Evolutionary conservation across 345 rosid species (phyloP), one percentile per base, ranked within the genome.

Genomic region (Euclidium syriacum): DNA sequence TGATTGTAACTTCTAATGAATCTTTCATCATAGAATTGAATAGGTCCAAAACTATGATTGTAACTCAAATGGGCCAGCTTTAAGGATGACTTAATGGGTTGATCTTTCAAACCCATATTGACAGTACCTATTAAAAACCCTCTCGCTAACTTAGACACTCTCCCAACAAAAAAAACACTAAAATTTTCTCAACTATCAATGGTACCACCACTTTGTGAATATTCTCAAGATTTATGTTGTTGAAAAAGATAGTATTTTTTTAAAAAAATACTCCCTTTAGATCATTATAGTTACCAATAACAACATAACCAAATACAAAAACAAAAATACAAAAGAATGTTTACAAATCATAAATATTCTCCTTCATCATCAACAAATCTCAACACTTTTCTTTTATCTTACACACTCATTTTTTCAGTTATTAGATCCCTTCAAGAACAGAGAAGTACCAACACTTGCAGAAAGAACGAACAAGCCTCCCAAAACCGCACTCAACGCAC

Each of bases 381-480:
- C 49, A 46, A 46, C n/a, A 47, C 14, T 7, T 53, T 7, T 11
- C 5, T 55, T 33, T 4, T 2, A 9, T 20, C 6, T 14, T 24
- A 24, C 44, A 61, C 10, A 57, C 56, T 7, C 8, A 3, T 29
- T 29, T 3, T 51, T 69, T 62, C 56, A 70, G 2, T 44, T 53
- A 54, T 46, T 61, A 4, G 74, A 36, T 10, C 74, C 68, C 10
- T 70, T 70, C 42, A 70, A 62, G 63, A 70, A 70, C 27, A 70
- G 18, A 26, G 68, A 42, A 22, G 74, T 70, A 11, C 74, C 74
- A 29, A 70, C 74, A 26, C 63, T 70, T 38, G 74, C 68, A 19
- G 74, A 34, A 20, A 62, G 68, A 35, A 70, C 74, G 34, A 70
- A 70, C 56, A 70, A 52, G 56, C 74, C 62, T 29, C 74, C 74